A percentile compares a stretch with the other conserved stretches of the same genome.
Conservation (phyloP, 169 alveolate genomes). For the Plasmodium chabaudi region DNA sequence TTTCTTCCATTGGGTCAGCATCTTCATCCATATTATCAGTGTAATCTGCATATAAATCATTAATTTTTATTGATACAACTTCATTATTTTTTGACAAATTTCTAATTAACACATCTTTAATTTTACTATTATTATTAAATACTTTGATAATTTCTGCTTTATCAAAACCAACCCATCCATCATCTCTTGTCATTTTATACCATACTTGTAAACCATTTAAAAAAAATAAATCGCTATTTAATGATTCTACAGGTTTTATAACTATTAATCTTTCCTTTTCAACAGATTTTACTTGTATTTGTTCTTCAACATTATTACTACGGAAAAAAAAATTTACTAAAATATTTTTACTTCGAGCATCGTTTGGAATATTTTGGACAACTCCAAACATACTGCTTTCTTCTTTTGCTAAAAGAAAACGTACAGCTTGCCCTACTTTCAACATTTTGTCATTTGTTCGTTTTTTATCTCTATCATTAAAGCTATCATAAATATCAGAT, state of each 20-base stretch:
- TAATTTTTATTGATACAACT: constrained; percentile 69
- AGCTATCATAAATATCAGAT: constrained; percentile 28
- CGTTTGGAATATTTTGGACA: constrained; percentile 72
- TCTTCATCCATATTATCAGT: constrained; percentile 11
- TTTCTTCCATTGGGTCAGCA: constrained; percentile 62
- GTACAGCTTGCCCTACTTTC: constrained; percentile 70
- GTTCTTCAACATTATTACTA: constrained; percentile 53
- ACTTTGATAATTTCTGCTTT: constrained; percentile 68
- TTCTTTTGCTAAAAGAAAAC: constrained; percentile 73
- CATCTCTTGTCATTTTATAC: constrained; percentile 73
- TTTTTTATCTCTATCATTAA: constrained; percentile 39
- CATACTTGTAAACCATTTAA: constrained; percentile 66
- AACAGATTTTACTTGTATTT: constrained; percentile 74
- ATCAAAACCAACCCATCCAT: constrained; percentile 76
- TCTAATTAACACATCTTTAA: constrained; percentile 57
- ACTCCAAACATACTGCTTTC: constrained; percentile 79
- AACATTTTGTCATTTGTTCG: background rate
- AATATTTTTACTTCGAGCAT: constrained; percentile 55
- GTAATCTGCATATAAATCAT: constrained; percentile 73
- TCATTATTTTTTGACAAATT: constrained; percentile 74
- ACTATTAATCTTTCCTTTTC: constrained; percentile 59
- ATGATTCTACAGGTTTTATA: constrained; percentile 51
- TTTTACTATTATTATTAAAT: constrained; percentile 51
- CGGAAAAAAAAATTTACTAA: constrained; percentile 53
- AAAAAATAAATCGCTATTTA: constrained; percentile 55